Evolutionary conservation across 208 protist species (phyloP).

Genomic region (Leishmania amazonensis): DNA sequence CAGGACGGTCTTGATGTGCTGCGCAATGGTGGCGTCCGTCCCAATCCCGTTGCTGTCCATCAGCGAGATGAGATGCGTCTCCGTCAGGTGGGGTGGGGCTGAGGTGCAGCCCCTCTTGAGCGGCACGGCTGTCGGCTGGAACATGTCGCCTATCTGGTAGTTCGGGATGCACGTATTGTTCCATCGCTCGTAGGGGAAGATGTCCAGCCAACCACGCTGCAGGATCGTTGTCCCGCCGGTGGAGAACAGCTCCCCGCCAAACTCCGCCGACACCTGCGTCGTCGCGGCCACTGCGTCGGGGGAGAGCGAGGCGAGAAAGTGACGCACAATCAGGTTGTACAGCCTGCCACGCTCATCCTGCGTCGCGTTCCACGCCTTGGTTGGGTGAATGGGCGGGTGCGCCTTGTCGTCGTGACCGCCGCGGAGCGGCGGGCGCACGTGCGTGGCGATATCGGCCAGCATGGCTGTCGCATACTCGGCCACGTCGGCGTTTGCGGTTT

Average conservation of each 20-base stretch:
- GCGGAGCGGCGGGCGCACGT: conserved; percentile 92
- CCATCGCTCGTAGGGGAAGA: conserved; percentile 93
- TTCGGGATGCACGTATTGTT: conserved; percentile 89
- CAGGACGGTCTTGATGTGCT: conserved; percentile 98
- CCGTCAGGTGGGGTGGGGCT: conserved; percentile 94
- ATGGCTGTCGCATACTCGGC: conserved; percentile 64
- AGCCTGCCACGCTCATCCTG: conserved; percentile 68
- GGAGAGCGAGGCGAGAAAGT: conserved; percentile 98
- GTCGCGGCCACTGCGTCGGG: conserved; percentile 90
- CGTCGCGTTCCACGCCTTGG: conserved; percentile 68
- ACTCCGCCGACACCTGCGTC: conserved; percentile 75
- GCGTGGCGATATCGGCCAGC: conserved; percentile 38
- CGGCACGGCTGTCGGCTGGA: conserved; percentile 83
- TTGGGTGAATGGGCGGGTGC: conserved; percentile 99
- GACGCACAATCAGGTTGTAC: conserved; percentile 96
- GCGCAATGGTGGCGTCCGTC: conserved; percentile 99
- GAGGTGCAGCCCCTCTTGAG: conserved; percentile 84
- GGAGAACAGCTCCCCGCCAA: conserved; percentile 89
- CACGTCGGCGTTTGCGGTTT: conserved; percentile 64
- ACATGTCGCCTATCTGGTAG: conserved; percentile 89
- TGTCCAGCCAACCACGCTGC: conserved; percentile 94
- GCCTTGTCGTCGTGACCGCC: conserved; percentile 97
- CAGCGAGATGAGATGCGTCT: conserved; percentile 96
- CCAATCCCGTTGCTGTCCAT: conserved; percentile 99
- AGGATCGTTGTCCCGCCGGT: conserved; percentile 88